A percentile compares a stretch with the other conserved stretches of the same genome.
These are phyloP conservation scores for Bolboschoenus planiculmis DNA, from an alignment of 176 grass and related monocot genomes.

Conservation along the genomic window DNA sequence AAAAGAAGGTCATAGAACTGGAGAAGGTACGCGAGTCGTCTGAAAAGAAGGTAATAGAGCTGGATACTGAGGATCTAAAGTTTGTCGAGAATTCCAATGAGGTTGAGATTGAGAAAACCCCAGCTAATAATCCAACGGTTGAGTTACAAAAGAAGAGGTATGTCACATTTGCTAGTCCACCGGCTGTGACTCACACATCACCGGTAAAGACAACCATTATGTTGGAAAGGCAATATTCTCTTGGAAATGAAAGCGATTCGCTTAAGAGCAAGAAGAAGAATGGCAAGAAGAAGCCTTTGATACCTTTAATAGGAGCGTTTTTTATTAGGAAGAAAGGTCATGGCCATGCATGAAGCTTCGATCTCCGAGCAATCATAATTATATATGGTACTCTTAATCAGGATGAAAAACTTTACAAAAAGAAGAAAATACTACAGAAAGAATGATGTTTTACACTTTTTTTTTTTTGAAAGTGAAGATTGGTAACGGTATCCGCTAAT, in stretches of 20 bases:
- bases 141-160: conserved; percentile 90
- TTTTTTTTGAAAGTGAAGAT: background rate
- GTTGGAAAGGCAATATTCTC: conserved; percentile 32
- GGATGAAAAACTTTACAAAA: background rate
- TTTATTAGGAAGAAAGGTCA: conserved; percentile 62
- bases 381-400: too few species aligned
- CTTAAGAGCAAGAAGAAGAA: conserved; percentile 36
- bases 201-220: conserved; percentile 4
- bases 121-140: background rate
- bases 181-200: conserved; percentile 16
- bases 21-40: conserved; percentile 33
- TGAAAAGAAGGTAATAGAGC: conserved; percentile 37
- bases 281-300: conserved; percentile 61
- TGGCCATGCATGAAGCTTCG: background rate
- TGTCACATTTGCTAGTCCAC: conserved; percentile 74
- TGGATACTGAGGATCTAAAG: conserved; percentile 51
- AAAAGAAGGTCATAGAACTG: conserved; percentile 37
- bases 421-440: background rate
- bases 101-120: conserved; percentile 2
- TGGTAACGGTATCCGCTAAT: background rate
- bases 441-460: conserved; percentile 10
- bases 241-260: conserved; percentile 21
- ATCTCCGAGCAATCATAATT: background rate
- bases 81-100: conserved; percentile 39
- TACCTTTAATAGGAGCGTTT: conserved; percentile 58